These are phyloP conservation scores for Russula brevipes DNA, from an alignment of 768 basidiomycete genomes.

Conservation along the genomic window DNA sequence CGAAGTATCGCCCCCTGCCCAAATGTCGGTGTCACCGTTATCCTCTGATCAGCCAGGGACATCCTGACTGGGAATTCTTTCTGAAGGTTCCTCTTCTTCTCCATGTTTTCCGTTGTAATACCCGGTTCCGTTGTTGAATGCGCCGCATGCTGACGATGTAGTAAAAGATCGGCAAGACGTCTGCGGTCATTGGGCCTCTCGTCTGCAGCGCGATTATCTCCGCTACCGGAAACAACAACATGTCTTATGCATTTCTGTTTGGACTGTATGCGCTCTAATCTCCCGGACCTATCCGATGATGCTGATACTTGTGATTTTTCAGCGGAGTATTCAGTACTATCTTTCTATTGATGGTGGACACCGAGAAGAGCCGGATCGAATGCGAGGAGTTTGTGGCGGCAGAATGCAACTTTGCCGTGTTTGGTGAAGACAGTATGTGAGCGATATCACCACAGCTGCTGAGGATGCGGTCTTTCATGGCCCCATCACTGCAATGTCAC, in stretches of 20 bases:
- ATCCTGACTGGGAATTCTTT: background rate
- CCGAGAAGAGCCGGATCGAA: conserved; percentile 57
- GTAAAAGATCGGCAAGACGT: conserved; percentile 63
- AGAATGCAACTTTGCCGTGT: conserved; percentile 43
- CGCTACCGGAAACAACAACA: conserved; percentile 62
- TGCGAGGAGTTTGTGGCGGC: conserved; percentile 58
- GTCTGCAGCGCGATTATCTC: conserved; percentile 72
- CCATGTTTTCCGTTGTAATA: conserved; percentile 62
- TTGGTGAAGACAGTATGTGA: conserved; percentile 19
- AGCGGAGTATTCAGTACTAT: conserved; percentile 51
- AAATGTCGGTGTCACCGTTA: conserved; percentile 46
- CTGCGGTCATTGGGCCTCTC: conserved; percentile 71
- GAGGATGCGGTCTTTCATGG: background rate
- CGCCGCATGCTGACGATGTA: background rate
- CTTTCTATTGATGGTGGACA: conserved; percentile 59
- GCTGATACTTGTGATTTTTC: conserved; percentile 1
- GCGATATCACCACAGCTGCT: background rate
- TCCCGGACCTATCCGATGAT: background rate
- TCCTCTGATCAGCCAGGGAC: background rate
- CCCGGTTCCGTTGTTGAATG: background rate
- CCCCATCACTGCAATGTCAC: no score
- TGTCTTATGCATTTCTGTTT: conserved; percentile 72
- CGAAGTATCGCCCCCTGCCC: conserved; percentile 66
- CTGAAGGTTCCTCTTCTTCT: conserved; percentile 63
- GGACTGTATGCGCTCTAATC: conserved; percentile 43